These are phyloP conservation scores for Ganoderma lucidum DNA, from an alignment of 1,284 basidiomycete species.

Conservation along the genomic window DNA sequence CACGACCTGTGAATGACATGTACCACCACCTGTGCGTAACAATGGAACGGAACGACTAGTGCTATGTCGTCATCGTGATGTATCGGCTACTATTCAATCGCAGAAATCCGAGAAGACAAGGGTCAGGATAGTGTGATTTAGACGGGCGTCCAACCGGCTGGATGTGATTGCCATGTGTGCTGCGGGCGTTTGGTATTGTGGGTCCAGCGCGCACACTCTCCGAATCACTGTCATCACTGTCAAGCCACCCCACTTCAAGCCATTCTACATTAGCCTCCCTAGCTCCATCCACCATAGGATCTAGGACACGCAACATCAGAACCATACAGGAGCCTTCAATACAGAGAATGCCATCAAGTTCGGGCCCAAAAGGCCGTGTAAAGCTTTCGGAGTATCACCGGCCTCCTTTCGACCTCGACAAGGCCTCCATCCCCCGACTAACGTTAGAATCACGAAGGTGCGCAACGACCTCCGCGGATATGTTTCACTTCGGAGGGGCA, in stretches of 20 bases:
- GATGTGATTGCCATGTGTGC: slow-evolving; percentile 4
- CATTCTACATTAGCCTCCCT: not conserved
- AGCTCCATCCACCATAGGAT: not conserved
- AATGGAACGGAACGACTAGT: not conserved
- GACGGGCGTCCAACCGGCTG: not conserved
- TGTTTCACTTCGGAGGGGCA: not conserved
- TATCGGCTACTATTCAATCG: not conserved
- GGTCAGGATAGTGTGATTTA: not conserved
- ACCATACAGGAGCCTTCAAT: not conserved
- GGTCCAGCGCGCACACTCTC: slow-evolving; percentile 14
- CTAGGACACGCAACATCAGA: not conserved
- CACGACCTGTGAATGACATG: slow-evolving; percentile 9
- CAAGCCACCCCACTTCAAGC: slow-evolving; percentile 12
- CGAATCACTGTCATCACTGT: slow-evolving; percentile 10
- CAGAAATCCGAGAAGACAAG: not conserved
- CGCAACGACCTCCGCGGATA: slow-evolving; percentile 19
- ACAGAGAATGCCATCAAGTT: not conserved
- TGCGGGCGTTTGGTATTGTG: slow-evolving; percentile 25
- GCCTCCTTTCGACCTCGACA: slow-evolving; percentile 38
- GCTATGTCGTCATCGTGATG: not conserved
- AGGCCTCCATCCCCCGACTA: slow-evolving; percentile 52
- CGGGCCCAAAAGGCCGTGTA: slow-evolving; percentile 8
- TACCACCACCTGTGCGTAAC: not conserved
- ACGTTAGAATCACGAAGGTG: slow-evolving; percentile 57
- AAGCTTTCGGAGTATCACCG: slow-evolving; percentile 28